Conservation (phyloP, 2,329 filamentous ascomycete species). For the Karstenula rhodostoma region DNA sequence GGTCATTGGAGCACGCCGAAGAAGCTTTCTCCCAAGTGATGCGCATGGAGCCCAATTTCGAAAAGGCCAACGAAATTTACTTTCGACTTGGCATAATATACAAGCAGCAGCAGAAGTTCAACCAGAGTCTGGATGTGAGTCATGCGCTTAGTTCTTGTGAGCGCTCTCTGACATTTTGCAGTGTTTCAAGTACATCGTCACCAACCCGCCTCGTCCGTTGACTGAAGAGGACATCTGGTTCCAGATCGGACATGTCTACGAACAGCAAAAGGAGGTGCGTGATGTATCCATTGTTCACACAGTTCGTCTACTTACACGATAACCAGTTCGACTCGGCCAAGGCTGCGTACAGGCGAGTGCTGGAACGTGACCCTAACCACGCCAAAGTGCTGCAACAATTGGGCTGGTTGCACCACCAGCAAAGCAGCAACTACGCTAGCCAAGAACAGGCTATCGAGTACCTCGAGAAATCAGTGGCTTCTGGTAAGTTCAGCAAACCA, state of each 20-base stretch:
- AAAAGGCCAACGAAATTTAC: constrained; percentile 99
- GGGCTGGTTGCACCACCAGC: constrained; percentile 96
- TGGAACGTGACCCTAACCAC: constrained; percentile 94
- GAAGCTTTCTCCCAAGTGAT: constrained; percentile 99
- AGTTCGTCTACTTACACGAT: constrained; percentile 33
- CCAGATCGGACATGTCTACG: constrained; percentile 98
- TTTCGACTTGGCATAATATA: constrained; percentile 99
- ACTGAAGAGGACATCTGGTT: constrained; percentile 99
- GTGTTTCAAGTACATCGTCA: constrained; percentile 99
- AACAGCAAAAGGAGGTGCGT: constrained; percentile 97
- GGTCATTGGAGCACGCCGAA: constrained; percentile 94
- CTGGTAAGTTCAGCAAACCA: constrained; percentile 67
- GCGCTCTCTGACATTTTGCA: constrained; percentile 51
- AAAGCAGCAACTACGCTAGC: constrained; percentile 87
- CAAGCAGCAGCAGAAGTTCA: constrained; percentile 96
- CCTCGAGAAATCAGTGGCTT: constrained; percentile 92
- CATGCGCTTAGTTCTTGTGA: not conserved
- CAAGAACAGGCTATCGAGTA: constrained; percentile 98
- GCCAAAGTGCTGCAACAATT: constrained; percentile 98
- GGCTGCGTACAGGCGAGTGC: constrained; percentile 87
- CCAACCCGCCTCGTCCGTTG: constrained; percentile 86
- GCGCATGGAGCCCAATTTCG: constrained; percentile 96
- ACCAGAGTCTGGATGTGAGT: constrained; percentile 85
- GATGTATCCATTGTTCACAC: not conserved
- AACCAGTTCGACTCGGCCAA: constrained; percentile 91